Evolutionary conservation across 2,329 filamentous ascomycete species (phyloP).

Genomic region (Colletotrichum australisinense): DNA sequence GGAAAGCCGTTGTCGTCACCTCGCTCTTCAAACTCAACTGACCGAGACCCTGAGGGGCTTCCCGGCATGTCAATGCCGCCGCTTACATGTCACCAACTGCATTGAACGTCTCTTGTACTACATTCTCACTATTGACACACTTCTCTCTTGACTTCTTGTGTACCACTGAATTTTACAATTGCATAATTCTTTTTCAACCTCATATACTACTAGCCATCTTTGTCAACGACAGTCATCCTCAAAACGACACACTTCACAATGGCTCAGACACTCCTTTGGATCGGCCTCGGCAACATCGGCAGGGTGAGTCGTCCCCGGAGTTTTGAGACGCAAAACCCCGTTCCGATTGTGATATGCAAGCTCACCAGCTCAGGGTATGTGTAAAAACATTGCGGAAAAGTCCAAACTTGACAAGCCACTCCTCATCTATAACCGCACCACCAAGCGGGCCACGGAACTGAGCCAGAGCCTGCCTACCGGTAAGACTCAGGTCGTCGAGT

Average conservation of each 20-base stretch:
- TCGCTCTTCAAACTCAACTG: not conserved
- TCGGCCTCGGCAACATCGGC: constrained; percentile 91
- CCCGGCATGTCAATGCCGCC: constrained; percentile 7
- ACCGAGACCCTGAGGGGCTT: not conserved
- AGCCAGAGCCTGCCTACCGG: constrained; percentile 67
- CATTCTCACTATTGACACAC: not conserved
- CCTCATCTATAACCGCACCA: constrained; percentile 84
- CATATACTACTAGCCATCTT: not conserved
- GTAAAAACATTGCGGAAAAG: constrained; percentile 84
- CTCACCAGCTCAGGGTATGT: constrained; percentile 74
- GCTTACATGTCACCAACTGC: constrained; percentile 4
- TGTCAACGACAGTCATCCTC: too few species aligned
- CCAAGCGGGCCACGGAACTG: constrained; percentile 72
- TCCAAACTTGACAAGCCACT: constrained; percentile 77
- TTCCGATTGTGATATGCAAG: constrained; percentile 32
- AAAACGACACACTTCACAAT: constrained; percentile 46
- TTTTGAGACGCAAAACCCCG: constrained; percentile 17
- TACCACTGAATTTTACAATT: not conserved
- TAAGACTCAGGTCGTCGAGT: constrained; percentile 72
- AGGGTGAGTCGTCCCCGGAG: constrained; percentile 63
- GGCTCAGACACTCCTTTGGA: constrained; percentile 76
- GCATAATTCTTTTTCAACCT: not conserved
- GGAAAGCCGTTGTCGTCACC: not conserved
- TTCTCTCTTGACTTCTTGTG: not conserved
- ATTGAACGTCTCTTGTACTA: not conserved